These are phyloP conservation scores for Ramaria sp. DNA, from an alignment of 768 basidiomycete species.

Conservation along the genomic window DNA sequence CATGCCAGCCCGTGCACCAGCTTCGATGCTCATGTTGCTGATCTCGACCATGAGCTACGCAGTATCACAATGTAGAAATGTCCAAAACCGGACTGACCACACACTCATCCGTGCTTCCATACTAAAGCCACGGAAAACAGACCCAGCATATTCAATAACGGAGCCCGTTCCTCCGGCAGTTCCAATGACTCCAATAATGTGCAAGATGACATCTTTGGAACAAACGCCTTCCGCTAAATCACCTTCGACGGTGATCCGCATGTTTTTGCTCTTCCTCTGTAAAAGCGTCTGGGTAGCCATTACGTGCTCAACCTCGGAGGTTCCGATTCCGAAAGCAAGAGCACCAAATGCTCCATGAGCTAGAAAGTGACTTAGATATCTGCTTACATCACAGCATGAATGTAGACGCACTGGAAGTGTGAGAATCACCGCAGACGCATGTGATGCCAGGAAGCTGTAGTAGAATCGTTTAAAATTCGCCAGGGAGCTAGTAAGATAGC, in stretches of 20 bases:
- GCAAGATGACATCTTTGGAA: conserved; percentile 83
- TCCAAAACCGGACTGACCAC: conserved; percentile 3
- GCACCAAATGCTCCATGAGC: conserved; percentile 92
- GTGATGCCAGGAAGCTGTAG: conserved; percentile 61
- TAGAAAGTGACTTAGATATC: conserved; percentile 17
- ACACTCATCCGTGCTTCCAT: conserved; percentile 90
- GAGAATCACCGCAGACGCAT: conserved; percentile 88
- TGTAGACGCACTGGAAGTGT: conserved; percentile 66
- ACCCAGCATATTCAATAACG: conserved; percentile 89
- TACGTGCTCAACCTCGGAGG: conserved; percentile 90
- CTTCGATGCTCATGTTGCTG: conserved; percentile 95
- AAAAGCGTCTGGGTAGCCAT: conserved; percentile 84
- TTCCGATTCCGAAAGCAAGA: conserved; percentile 87
- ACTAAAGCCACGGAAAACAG: conserved; percentile 70
- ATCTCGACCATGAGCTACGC: neutral
- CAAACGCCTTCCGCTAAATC: conserved; percentile 69
- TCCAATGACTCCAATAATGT: conserved; percentile 85
- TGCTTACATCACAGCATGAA: neutral
- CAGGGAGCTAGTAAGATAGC: conserved; percentile 11
- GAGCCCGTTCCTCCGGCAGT: conserved; percentile 91
- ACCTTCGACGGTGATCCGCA: conserved; percentile 85
- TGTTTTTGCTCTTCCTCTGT: conserved; percentile 84
- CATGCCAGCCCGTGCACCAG: conserved; percentile 88
- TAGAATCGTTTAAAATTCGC: neutral
- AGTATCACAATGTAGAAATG: neutral